Evolutionary conservation across 768 basidiomycete genomes (phyloP).

Genomic region (Hygrophoropsis aurantiaca): DNA sequence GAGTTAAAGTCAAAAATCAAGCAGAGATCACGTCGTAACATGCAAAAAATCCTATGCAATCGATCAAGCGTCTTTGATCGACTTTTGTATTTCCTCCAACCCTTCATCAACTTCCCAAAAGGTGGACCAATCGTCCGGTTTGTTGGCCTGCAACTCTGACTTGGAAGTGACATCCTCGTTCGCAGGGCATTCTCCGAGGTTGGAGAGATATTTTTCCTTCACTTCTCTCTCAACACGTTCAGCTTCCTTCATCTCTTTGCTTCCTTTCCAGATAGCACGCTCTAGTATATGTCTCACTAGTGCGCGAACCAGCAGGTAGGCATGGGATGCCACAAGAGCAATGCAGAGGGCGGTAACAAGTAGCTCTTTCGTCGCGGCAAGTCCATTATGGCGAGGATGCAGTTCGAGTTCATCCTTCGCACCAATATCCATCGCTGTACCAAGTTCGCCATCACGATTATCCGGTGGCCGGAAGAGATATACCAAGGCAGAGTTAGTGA

Average conservation of each 20-base stretch:
- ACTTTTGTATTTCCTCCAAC: slow-evolving; percentile 65
- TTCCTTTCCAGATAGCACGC: slow-evolving; percentile 74
- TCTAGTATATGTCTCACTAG: slow-evolving; percentile 70
- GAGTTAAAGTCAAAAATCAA: neutral
- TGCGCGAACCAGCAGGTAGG: slow-evolving; percentile 67
- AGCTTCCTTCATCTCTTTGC: slow-evolving; percentile 59
- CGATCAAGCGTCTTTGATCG: slow-evolving; percentile 56
- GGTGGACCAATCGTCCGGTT: slow-evolving; percentile 27
- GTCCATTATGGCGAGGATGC: slow-evolving; percentile 17
- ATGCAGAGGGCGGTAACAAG: slow-evolving; percentile 67
- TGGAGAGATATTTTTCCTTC: slow-evolving; percentile 42
- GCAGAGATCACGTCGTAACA: too few species aligned
- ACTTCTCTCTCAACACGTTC: slow-evolving; percentile 56
- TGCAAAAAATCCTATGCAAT: too few species aligned
- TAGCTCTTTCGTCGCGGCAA: slow-evolving; percentile 46
- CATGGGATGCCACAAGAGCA: slow-evolving; percentile 84
- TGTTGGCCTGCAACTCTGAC: slow-evolving; percentile 9
- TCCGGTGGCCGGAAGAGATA: slow-evolving; percentile 75
- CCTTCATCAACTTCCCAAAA: slow-evolving; percentile 81
- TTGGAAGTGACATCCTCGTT: slow-evolving; percentile 9
- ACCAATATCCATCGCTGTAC: neutral
- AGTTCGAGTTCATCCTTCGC: slow-evolving; percentile 4
- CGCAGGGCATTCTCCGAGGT: slow-evolving; percentile 21
- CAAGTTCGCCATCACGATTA: slow-evolving; percentile 8
- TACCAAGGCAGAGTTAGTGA: slow-evolving; percentile 88